phyloP scores from a whole-genome alignment of 2,329 filamentous ascomycete species.

The Diaporthe batatas region DNA sequence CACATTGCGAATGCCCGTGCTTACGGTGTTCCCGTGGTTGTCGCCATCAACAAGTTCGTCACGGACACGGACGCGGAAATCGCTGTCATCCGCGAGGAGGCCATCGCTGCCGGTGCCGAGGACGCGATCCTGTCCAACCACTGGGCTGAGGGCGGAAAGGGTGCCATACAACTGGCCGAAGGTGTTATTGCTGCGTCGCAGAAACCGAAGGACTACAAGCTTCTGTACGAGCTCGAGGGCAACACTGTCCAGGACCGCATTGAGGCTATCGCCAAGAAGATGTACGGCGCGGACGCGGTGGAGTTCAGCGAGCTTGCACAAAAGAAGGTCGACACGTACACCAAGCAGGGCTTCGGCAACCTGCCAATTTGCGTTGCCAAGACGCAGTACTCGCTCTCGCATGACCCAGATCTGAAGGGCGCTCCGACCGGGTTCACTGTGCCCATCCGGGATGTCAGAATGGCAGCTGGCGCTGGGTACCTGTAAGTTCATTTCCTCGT shows the following conservation, averaged over 20 bases:
- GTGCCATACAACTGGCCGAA: conserved; percentile 89
- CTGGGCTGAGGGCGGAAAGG: conserved; percentile 95
- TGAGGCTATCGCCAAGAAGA: conserved; percentile 87
- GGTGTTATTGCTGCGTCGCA: conserved; percentile 86
- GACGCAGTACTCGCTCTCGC: conserved; percentile 96
- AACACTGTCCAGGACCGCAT: conserved; percentile 85
- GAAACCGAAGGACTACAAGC: conserved; percentile 87
- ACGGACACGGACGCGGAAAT: conserved; percentile 96
- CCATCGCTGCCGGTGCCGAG: conserved; percentile 90
- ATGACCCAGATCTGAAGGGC: conserved; percentile 94
- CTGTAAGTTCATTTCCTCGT: conserved; percentile 68
- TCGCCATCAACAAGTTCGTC: conserved; percentile 96
- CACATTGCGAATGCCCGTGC: conserved; percentile 91
- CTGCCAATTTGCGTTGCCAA: conserved; percentile 97
- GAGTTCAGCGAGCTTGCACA: conserved; percentile 95
- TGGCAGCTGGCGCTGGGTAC: conserved; percentile 95
- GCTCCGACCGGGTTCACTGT: conserved; percentile 95
- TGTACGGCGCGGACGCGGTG: conserved; percentile 93
- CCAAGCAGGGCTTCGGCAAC: conserved; percentile 90
- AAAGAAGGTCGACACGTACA: conserved; percentile 97
- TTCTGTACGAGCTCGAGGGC: conserved; percentile 86
- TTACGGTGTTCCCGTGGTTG: conserved; percentile 93
- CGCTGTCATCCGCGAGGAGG: conserved; percentile 88
- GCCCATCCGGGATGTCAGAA: conserved; percentile 91
- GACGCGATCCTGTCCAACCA: conserved; percentile 95